phyloP scores from a whole-genome alignment of 192 early-diverging fungal species.

The Dimargaris cristalligena region DNA sequence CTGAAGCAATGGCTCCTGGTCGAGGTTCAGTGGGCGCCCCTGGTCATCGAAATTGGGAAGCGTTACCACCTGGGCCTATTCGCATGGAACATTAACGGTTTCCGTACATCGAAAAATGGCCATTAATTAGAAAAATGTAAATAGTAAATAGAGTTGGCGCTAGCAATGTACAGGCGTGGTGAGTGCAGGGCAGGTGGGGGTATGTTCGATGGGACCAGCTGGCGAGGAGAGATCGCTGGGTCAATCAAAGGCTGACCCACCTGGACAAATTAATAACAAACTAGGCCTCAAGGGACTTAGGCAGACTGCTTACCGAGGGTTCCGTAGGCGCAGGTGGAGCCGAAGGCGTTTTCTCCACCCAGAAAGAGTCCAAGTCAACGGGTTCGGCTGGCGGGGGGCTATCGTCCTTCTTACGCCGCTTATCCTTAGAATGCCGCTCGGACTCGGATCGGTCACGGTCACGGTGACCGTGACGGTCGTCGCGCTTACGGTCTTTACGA shows the following conservation, averaged over 20 bases:
- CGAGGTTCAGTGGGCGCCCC: conserved; percentile 1
- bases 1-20: conserved; percentile 6
- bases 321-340: neutral
- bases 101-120: neutral
- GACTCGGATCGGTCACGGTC: neutral
- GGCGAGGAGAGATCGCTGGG: neutral
- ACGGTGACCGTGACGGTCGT: no score
- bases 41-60: conserved; percentile 12
- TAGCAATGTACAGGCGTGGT: neutral
- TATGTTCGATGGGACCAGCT: neutral
- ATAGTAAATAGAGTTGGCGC: neutral
- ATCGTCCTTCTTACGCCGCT: neutral
- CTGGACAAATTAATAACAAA: no score
- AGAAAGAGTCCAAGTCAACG: neutral
- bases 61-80: no score
- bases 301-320: neutral
- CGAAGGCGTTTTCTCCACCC: conserved; percentile 5
- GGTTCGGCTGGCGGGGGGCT: neutral
- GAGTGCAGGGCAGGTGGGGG: neutral
- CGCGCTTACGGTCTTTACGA: no score
- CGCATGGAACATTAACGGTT: neutral
- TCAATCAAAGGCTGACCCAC: neutral
- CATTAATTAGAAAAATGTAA: neutral
- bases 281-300: no score
- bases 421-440: neutral